Evolutionary conservation across 2,329 filamentous ascomycete species (phyloP).

Genomic region (Ploettnerulaceae sp.): DNA sequence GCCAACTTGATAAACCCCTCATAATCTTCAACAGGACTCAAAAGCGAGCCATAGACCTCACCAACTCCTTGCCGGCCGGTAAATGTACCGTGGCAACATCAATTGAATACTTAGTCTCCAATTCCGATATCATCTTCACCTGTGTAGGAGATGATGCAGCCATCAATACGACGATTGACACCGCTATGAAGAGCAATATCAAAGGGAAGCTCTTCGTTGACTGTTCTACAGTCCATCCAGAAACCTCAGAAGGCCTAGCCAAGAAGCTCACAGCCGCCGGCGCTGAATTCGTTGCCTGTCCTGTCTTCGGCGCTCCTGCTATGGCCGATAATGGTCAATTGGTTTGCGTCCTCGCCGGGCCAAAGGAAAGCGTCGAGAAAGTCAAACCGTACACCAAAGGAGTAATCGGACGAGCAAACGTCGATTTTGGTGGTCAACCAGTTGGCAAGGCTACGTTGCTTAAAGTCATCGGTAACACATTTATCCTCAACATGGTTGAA

Average conservation of each 20-base stretch:
- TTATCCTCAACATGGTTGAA: slow-evolving; percentile 70
- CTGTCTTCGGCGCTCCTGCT: slow-evolving; percentile 51
- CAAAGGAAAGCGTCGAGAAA: slow-evolving; percentile 52
- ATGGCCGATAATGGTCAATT: slow-evolving; percentile 63
- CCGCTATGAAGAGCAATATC: slow-evolving; percentile 52
- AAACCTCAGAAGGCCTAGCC: slow-evolving; percentile 66
- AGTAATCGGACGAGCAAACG: slow-evolving; percentile 63
- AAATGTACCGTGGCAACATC: slow-evolving; percentile 61
- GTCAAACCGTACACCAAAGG: slow-evolving; percentile 67
- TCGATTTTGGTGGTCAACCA: slow-evolving; percentile 66
- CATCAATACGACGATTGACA: slow-evolving; percentile 56
- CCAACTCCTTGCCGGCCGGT: slow-evolving; percentile 51
- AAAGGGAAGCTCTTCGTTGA: slow-evolving; percentile 77
- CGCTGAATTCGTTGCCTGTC: slow-evolving; percentile 68
- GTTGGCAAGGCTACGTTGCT: slow-evolving; percentile 68
- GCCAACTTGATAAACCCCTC: slow-evolving; percentile 63
- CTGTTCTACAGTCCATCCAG: slow-evolving; percentile 82
- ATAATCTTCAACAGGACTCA: slow-evolving; percentile 76
- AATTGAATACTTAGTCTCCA: slow-evolving; percentile 60
- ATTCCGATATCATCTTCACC: slow-evolving; percentile 74
- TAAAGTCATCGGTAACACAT: slow-evolving; percentile 76
- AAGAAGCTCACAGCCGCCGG: slow-evolving; percentile 53
- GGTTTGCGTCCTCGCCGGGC: slow-evolving; percentile 68
- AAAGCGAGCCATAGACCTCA: slow-evolving; percentile 59
- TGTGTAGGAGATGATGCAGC: slow-evolving; percentile 76